phyloP scores from a whole-genome alignment of 164 flowering plant genomes.

The Taxillus chinensis region DNA sequence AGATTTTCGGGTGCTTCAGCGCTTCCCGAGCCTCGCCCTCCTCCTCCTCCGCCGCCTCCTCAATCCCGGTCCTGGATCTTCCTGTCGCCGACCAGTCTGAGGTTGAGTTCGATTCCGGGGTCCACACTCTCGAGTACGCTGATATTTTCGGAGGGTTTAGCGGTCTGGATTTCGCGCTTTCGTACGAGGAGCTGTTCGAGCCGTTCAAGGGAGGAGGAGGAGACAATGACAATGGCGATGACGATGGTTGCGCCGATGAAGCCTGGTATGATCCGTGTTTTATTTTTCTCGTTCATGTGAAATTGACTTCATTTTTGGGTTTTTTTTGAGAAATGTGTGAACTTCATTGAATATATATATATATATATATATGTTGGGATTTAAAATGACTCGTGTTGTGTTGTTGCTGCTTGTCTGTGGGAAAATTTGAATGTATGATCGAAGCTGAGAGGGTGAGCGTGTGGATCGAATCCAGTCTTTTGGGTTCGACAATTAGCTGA shows the following conservation, averaged over 20 bases:
- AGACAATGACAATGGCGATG: not conserved
- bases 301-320: not conserved
- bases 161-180: conserved; percentile 26
- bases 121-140: conserved; percentile 33
- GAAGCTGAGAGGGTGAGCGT: no score
- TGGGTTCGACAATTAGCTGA: no score
- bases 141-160: conserved; percentile 46
- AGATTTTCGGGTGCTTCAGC: conserved; percentile 69
- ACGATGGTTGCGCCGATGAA: conserved; percentile 25
- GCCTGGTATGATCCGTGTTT: conserved; percentile 28
- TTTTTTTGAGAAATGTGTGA: conserved; percentile 1
- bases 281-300: not conserved
- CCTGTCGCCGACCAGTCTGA: conserved; percentile 26
- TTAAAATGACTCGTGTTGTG: no score
- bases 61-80: conserved; percentile 65
- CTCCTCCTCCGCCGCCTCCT: conserved; percentile 10
- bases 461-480: no score
- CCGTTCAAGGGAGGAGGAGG: conserved; percentile 13
- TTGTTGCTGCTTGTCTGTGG: no score
- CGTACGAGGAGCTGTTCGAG: conserved; percentile 30
- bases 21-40: conserved; percentile 19
- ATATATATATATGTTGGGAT: no score
- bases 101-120: conserved; percentile 23
- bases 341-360: no score
- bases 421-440: no score